These are phyloP conservation scores for Vickermania ingenoplastis DNA, from an alignment of 208 protist genomes.

Conservation along the genomic window DNA sequence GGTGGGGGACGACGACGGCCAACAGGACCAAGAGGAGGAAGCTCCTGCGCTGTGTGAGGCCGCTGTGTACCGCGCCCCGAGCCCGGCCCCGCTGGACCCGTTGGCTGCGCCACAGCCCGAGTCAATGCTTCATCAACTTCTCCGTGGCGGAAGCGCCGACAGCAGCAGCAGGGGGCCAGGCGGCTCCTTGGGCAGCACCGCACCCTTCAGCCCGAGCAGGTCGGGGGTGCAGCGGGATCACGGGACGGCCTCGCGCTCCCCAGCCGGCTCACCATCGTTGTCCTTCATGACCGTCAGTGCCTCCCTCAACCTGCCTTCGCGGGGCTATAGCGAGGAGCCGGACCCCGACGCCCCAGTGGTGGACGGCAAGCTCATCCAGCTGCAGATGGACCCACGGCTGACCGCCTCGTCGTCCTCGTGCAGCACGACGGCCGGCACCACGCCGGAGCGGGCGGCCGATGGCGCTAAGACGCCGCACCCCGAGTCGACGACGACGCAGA, in stretches of 20 bases:
- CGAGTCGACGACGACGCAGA: no score
- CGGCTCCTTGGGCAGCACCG: no score
- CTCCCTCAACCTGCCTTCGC: no score
- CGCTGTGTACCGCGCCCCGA: neutral
- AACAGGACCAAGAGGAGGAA: neutral
- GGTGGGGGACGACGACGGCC: neutral
- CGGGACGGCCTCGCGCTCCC: no score
- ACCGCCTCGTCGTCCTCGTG: neutral
- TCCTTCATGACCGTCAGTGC: no score
- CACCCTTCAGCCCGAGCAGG: no score
- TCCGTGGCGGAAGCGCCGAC: neutral
- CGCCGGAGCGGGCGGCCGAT: no score
- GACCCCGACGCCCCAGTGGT: neutral
- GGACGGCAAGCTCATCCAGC: neutral
- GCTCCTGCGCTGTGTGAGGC: neutral
- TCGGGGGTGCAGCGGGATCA: no score
- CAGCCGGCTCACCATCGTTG: no score
- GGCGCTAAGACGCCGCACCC: no score
- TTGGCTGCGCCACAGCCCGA: neutral
- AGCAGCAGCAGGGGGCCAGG: neutral
- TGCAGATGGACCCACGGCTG: neutral
- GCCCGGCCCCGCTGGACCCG: neutral
- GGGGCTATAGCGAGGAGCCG: conserved; percentile 1
- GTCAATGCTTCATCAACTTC: neutral
- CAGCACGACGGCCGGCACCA: no score